These are phyloP conservation scores for Rhizophora mangle DNA, from an alignment of 345 rosid species.

Conservation along the genomic window DNA sequence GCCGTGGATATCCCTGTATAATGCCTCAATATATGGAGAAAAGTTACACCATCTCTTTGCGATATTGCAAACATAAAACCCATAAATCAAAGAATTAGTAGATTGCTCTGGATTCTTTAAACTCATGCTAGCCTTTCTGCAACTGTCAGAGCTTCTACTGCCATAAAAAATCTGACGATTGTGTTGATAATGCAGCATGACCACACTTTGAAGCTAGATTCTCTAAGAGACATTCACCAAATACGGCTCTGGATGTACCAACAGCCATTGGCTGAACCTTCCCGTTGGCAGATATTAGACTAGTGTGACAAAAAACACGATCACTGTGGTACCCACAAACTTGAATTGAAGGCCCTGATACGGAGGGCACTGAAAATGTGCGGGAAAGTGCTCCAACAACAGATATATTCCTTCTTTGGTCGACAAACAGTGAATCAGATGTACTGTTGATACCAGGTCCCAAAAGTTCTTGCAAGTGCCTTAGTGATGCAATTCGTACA, in stretches of 20 bases:
- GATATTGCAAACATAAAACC: slow-evolving; percentile 45
- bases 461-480: slow-evolving; percentile 45
- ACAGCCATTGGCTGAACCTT: slow-evolving; percentile 50
- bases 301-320: slow-evolving; percentile 42
- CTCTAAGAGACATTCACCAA: slow-evolving; percentile 36
- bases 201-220: slow-evolving; percentile 35
- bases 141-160: slow-evolving; percentile 27
- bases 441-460: slow-evolving; percentile 50
- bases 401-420: slow-evolving; percentile 64
- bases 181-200: slow-evolving; percentile 18
- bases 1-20: slow-evolving; percentile 52
- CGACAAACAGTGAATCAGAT: slow-evolving; percentile 48
- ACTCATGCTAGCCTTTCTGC: slow-evolving; percentile 61
- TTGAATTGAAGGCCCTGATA: slow-evolving; percentile 85
- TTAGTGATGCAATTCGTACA: slow-evolving; percentile 32
- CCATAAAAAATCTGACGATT: slow-evolving; percentile 25
- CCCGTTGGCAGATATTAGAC: slow-evolving; percentile 28
- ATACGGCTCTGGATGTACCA: slow-evolving; percentile 39
- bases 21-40: slow-evolving; percentile 31
- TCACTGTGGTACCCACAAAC: slow-evolving; percentile 85
- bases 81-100: slow-evolving; percentile 39
- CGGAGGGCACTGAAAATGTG: slow-evolving; percentile 79
- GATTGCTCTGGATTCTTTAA: slow-evolving; percentile 45
- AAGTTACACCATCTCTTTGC: slow-evolving; percentile 50
- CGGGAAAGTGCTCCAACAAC: slow-evolving; percentile 79